Conservation (phyloP, 352 stramenopile species). For the Phytophthora crassamura region DNA sequence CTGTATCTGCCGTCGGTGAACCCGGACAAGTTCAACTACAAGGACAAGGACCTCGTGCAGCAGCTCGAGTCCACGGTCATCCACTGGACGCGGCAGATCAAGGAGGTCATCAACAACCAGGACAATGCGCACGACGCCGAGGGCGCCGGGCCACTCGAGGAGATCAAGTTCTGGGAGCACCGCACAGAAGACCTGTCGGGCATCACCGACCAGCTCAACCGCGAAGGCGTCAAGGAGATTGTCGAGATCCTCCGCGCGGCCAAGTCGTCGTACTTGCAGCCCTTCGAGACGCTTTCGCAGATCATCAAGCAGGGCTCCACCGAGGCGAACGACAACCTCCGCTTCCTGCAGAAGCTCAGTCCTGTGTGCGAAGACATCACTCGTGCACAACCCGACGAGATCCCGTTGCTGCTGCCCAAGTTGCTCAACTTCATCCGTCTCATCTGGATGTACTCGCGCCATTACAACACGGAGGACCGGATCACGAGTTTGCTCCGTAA, state of each 20-base stretch:
- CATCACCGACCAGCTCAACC: slow-evolving; percentile 94
- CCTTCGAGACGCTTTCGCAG: slow-evolving; percentile 92
- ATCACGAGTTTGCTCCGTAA: slow-evolving; percentile 94
- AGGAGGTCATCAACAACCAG: slow-evolving; percentile 97
- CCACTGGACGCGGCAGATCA: slow-evolving; percentile 97
- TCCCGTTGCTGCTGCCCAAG: slow-evolving; percentile 91
- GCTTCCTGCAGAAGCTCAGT: slow-evolving; percentile 93
- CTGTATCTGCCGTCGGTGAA: slow-evolving; percentile 92
- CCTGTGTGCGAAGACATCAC: slow-evolving; percentile 92
- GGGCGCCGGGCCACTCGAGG: slow-evolving; percentile 91
- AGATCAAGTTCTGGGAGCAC: slow-evolving; percentile 97
- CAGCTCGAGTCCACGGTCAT: slow-evolving; percentile 97
- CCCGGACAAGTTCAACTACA: slow-evolving; percentile 85
- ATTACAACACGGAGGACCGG: slow-evolving; percentile 96
- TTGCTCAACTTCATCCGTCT: slow-evolving; percentile 94
- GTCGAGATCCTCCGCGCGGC: slow-evolving; percentile 85
- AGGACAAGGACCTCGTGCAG: slow-evolving; percentile 96
- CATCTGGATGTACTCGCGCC: slow-evolving; percentile 93
- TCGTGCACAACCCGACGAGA: slow-evolving; percentile 85
- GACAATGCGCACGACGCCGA: slow-evolving; percentile 93
- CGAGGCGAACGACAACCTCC: slow-evolving; percentile 95
- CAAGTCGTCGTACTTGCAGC: slow-evolving; percentile 94
- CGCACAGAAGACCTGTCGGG: slow-evolving; percentile 93
- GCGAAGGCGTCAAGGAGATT: slow-evolving; percentile 91
- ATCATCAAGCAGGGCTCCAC: slow-evolving; percentile 93